Conservation (phyloP, 148 eudicot genomes). For the Vaccinium darrowii region DNA sequence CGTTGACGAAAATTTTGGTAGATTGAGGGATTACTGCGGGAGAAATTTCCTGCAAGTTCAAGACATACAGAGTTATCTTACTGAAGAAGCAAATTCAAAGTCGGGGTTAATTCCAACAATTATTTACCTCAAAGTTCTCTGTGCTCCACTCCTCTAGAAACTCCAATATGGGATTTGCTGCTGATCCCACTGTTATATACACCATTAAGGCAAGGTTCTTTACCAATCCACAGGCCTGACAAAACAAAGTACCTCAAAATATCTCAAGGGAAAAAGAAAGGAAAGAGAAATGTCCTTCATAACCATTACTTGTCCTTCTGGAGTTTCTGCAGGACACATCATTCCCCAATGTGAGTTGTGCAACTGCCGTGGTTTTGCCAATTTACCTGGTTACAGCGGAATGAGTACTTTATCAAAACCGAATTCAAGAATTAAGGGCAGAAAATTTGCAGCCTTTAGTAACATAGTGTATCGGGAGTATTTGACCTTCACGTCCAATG, state of each 20-base stretch:
- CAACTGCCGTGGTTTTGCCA: slow-evolving; percentile 94
- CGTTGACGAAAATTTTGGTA: slow-evolving; percentile 91
- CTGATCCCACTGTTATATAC: slow-evolving; percentile 90
- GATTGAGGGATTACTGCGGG: slow-evolving; percentile 92
- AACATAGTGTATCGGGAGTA: not conserved
- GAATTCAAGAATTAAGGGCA: not conserved
- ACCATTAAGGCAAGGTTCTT: slow-evolving; percentile 98
- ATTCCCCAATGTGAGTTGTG: slow-evolving; percentile 99
- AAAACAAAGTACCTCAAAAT: not conserved
- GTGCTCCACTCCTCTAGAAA: slow-evolving; percentile 98
- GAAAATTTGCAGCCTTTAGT: not conserved
- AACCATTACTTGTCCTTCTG: slow-evolving; percentile 75
- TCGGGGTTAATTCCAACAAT: not conserved
- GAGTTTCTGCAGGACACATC: slow-evolving; percentile 99
- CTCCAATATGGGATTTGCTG: slow-evolving; percentile 88
- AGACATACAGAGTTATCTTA: not conserved
- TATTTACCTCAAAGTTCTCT: slow-evolving; percentile 69
- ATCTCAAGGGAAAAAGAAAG: not conserved
- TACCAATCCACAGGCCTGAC: slow-evolving; percentile 85
- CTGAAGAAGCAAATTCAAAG: not conserved
- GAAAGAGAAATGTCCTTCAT: not conserved
- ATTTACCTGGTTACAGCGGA: slow-evolving; percentile 48
- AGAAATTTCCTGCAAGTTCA: slow-evolving; percentile 61
- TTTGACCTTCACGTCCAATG: slow-evolving; percentile 78
- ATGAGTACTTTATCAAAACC: not conserved